Conservation (phyloP, 2,329 filamentous ascomycete genomes). For the Apiospora saccharicola region DNA sequence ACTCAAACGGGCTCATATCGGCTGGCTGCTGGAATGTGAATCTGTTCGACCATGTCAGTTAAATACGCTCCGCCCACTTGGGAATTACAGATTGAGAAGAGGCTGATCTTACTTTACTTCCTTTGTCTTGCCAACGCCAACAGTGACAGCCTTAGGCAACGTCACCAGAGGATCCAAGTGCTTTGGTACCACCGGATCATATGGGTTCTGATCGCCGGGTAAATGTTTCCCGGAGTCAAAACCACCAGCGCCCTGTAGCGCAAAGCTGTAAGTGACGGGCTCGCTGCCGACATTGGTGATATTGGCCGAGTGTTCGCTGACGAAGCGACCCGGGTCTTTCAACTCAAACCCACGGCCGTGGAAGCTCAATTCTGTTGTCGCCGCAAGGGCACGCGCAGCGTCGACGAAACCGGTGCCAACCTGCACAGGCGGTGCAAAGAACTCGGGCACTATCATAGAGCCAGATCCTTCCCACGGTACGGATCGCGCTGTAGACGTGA, state of each 20-base stretch:
- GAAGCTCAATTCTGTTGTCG: constrained; percentile 44
- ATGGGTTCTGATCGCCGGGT: constrained; percentile 27
- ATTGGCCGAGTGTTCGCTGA: constrained; percentile 42
- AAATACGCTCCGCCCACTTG: no score
- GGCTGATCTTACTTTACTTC: neutral
- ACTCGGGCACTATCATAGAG: constrained; percentile 29
- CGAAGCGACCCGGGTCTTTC: constrained; percentile 52
- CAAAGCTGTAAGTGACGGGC: constrained; percentile 45
- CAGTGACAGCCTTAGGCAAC: constrained; percentile 3
- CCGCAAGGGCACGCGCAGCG: constrained; percentile 45
- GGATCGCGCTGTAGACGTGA: constrained; percentile 41
- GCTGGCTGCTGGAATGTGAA: neutral
- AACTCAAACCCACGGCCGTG: constrained; percentile 50
- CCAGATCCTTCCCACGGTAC: constrained; percentile 35
- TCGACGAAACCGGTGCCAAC: constrained; percentile 50
- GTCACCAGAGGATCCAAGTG: constrained; percentile 10
- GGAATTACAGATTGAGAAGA: no score
- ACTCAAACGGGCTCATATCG: constrained; percentile 26
- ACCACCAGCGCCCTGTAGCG: constrained; percentile 35
- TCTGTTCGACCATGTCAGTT: no score
- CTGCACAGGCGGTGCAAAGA: constrained; percentile 47
- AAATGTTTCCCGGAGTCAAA: constrained; percentile 32
- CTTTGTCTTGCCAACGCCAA: neutral
- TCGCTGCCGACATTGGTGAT: constrained; percentile 48
- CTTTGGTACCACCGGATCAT: constrained; percentile 28